phyloP scores from a whole-genome alignment of 495 filamentous ascomycete species.

The Tuber borchii region DNA sequence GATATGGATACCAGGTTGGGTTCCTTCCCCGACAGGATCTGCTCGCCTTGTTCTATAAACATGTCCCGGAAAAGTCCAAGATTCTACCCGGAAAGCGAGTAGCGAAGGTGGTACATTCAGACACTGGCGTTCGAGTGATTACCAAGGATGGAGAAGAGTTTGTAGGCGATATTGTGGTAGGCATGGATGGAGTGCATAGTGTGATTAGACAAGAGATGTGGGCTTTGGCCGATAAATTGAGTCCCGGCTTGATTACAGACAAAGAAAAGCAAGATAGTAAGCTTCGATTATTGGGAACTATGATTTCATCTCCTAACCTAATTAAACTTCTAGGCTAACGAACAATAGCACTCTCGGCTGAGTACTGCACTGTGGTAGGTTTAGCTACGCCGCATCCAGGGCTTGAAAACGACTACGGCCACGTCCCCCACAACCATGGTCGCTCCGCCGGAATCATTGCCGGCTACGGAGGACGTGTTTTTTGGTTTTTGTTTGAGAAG shows the following conservation, averaged over 20 bases:
- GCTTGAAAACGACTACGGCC: slow-evolving; percentile 7
- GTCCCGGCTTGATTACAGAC: slow-evolving; percentile 16
- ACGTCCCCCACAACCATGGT: slow-evolving; percentile 13
- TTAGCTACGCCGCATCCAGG: slow-evolving; percentile 28
- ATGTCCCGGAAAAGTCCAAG: slow-evolving; percentile 41
- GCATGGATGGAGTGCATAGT: slow-evolving; percentile 49
- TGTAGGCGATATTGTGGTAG: slow-evolving; percentile 50
- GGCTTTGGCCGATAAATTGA: slow-evolving; percentile 14
- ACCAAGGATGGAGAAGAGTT: slow-evolving; percentile 45
- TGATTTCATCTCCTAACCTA: neutral
- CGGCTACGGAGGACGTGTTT: slow-evolving; percentile 17
- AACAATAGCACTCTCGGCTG: slow-evolving; percentile 30
- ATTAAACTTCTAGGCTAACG: neutral
- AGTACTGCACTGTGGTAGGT: slow-evolving; percentile 32
- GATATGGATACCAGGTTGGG: slow-evolving; percentile 43
- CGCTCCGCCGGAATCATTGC: slow-evolving; percentile 11
- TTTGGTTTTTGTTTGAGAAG: slow-evolving; percentile 44
- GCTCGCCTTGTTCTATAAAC: slow-evolving; percentile 43
- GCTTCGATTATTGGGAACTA: slow-evolving; percentile 1
- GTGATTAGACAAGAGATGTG: slow-evolving; percentile 29
- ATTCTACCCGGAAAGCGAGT: slow-evolving; percentile 43
- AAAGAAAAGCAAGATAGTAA: slow-evolving; percentile 17
- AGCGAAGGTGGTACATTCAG: slow-evolving; percentile 17
- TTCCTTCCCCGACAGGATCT: slow-evolving; percentile 43
- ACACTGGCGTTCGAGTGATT: slow-evolving; percentile 19